Conservation (phyloP, 2,329 filamentous ascomycete species). For the Verruconis gallopava region DNA sequence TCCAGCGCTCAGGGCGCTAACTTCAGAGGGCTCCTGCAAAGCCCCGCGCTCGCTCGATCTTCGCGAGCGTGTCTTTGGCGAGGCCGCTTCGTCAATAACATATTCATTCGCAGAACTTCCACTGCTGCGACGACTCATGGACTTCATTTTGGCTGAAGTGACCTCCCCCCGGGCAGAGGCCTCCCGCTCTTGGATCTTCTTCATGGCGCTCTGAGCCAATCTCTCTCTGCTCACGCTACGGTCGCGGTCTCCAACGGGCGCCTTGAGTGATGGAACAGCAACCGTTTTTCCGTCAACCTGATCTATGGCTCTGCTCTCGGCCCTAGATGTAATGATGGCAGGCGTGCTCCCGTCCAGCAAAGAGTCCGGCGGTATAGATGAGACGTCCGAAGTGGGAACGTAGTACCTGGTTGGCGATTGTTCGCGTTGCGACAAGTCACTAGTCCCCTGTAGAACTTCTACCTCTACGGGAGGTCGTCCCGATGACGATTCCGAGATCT, state of each 20-base stretch:
- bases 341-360: constrained; percentile 44
- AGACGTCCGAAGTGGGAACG: constrained; percentile 69
- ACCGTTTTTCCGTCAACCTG: constrained; percentile 27
- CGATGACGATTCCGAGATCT: constrained; percentile 20
- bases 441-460: constrained; percentile 59
- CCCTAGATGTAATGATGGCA: constrained; percentile 30
- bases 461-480: constrained; percentile 68
- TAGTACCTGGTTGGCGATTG: constrained; percentile 49
- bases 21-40: constrained; percentile 33
- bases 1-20: constrained; percentile 41
- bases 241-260: constrained; percentile 44
- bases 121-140: constrained; percentile 11
- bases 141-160: constrained; percentile 21
- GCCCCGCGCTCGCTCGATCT: constrained; percentile 38
- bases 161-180: constrained; percentile 30
- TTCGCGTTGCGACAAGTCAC: constrained; percentile 55
- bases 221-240: constrained; percentile 54
- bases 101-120: constrained; percentile 18
- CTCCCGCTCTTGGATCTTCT: constrained; percentile 46
- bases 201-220: constrained; percentile 54
- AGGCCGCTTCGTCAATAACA: constrained; percentile 19
- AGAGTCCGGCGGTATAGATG: constrained; percentile 63
- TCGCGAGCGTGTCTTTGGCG: constrained; percentile 28
- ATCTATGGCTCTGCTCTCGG: constrained; percentile 38
- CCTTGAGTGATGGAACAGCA: constrained; percentile 40